phyloP scores from a whole-genome alignment of 2,329 filamentous ascomycete genomes.

The Clonostachys rosea region DNA sequence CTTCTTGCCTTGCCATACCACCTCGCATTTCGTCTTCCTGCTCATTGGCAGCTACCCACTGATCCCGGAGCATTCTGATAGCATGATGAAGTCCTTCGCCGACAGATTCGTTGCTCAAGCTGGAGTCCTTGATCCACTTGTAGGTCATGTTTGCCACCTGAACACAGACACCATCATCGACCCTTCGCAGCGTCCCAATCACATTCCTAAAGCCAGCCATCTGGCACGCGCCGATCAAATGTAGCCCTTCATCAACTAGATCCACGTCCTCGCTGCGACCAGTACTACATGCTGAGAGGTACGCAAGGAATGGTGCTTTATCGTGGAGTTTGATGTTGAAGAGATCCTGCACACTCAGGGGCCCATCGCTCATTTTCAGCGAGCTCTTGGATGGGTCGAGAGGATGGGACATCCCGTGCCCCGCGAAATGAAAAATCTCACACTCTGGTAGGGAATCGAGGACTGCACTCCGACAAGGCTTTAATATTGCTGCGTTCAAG shows the following conservation, averaged over 20 bases:
- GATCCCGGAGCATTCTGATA: not conserved
- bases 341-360: conserved; percentile 26
- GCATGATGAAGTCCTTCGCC: not conserved
- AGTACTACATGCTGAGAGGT: not conserved
- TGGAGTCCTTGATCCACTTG: not conserved
- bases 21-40: too few relatives aligned
- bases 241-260: not conserved
- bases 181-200: not conserved
- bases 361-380: conserved; percentile 1
- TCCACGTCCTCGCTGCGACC: not conserved
- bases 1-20: too few relatives aligned
- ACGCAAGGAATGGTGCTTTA: not conserved
- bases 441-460: not conserved
- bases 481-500: not conserved
- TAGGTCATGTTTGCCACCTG: not conserved
- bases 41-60: not conserved
- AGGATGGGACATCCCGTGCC: not conserved
- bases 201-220: not conserved
- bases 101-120: not conserved
- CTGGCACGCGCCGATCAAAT: not conserved
- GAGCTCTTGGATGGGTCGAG: not conserved
- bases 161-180: not conserved
- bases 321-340: conserved; percentile 23
- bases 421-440: not conserved
- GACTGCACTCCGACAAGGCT: not conserved